Conservation (phyloP, 768 basidiomycete species). For the Lanmaoa rubissima region DNA sequence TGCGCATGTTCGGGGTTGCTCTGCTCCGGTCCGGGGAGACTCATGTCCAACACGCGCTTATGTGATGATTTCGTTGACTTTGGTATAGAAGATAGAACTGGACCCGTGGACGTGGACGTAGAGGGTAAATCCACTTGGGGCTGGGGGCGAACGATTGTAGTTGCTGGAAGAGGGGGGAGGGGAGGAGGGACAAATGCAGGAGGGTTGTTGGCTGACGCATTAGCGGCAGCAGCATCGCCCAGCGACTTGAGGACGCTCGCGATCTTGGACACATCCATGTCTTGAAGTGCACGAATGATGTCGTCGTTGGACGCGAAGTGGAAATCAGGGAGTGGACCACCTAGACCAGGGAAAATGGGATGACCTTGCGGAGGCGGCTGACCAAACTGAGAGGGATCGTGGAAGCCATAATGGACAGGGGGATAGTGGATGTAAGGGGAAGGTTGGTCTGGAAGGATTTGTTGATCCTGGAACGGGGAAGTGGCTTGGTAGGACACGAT, state of each 20-base stretch:
- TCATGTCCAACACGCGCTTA: constrained; percentile 45
- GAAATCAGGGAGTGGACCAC: constrained; percentile 34
- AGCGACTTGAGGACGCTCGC: constrained; percentile 63
- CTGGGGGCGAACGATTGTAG: constrained; percentile 32
- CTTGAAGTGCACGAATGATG: constrained; percentile 68
- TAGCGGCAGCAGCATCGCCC: constrained; percentile 53
- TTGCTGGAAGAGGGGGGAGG: constrained; percentile 24
- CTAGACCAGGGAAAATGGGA: constrained; percentile 24
- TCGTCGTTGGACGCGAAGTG: constrained; percentile 63
- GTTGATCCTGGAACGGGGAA: constrained; percentile 35
- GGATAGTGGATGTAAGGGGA: constrained; percentile 30
- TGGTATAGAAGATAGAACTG: constrained; percentile 40
- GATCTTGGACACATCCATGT: constrained; percentile 66
- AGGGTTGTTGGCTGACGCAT: constrained; percentile 26
- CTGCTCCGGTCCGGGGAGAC: constrained; percentile 40
- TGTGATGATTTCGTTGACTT: constrained; percentile 35
- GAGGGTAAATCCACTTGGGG: constrained; percentile 42
- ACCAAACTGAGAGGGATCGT: constrained; percentile 28
- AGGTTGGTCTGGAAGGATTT: constrained; percentile 27
- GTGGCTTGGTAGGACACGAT: constrained; percentile 30
- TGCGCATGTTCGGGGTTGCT: constrained; percentile 58
- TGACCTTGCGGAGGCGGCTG: constrained; percentile 28
- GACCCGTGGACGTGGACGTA: constrained; percentile 38
- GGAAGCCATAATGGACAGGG: constrained; percentile 30
- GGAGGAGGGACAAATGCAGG: constrained; percentile 23